These are phyloP conservation scores for Ascosphaera aggregata DNA, from an alignment of 2,329 filamentous ascomycete species.

Conservation along the genomic window DNA sequence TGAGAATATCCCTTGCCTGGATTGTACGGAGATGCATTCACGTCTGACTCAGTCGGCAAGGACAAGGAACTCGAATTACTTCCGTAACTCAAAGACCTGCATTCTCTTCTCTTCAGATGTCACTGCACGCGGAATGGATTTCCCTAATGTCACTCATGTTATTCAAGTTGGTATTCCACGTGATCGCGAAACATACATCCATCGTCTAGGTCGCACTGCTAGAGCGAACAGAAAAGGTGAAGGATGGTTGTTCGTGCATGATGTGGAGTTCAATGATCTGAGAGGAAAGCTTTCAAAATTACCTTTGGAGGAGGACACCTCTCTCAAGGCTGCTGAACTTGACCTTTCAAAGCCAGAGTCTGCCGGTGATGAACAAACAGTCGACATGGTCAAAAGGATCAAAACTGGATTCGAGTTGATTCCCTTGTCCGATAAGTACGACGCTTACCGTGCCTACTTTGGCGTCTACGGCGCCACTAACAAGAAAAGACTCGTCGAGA, in stretches of 20 bases:
- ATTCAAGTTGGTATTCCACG: conserved; percentile 90
- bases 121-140: conserved; percentile 83
- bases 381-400: too few relatives aligned
- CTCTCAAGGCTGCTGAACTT: conserved; percentile 22
- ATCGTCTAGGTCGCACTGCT: conserved; percentile 87
- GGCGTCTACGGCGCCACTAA: too few relatives aligned
- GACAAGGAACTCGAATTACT: conserved; percentile 98
- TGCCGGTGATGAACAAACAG: too few relatives aligned
- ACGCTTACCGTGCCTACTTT: too few relatives aligned
- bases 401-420: too few relatives aligned
- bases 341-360: too few relatives aligned
- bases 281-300: conserved; percentile 29
- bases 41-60: conserved; percentile 98
- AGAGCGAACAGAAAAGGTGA: conserved; percentile 45
- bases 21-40: conserved; percentile 77
- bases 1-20: conserved; percentile 69
- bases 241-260: conserved; percentile 34
- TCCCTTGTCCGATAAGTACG: background rate
- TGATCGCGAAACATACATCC: conserved; percentile 77
- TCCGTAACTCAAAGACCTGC: conserved; percentile 62
- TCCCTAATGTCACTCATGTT: conserved; percentile 89
- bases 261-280: conserved; percentile 27
- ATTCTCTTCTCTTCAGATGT: conserved; percentile 94
- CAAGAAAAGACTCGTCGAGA: too few relatives aligned
- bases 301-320: conserved; percentile 23